Evolutionary conservation across 129 eudicot genomes (phyloP).

Genomic region (Chrysanthemum lavandulifolium): DNA sequence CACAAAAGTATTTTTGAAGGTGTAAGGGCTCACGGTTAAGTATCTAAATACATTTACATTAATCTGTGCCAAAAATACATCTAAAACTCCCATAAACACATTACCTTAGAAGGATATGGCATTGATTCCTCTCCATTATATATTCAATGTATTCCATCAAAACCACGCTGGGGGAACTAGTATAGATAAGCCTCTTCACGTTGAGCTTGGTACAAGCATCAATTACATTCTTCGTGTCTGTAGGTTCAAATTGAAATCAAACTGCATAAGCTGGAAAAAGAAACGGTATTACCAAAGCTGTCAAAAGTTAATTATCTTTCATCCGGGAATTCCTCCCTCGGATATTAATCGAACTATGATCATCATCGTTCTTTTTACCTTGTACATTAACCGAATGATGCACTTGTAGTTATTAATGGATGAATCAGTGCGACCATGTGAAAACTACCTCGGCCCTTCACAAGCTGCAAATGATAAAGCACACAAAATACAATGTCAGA

Average conservation of each 20-base stretch:
- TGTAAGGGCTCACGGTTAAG: background rate
- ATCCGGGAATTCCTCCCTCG: background rate
- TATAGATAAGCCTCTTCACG: conserved; percentile 78
- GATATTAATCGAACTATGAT: conserved; percentile 1
- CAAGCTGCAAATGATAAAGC: conserved; percentile 51
- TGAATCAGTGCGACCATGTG: conserved; percentile 97
- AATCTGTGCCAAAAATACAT: background rate
- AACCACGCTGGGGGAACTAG: conserved; percentile 95
- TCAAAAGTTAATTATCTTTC: background rate
- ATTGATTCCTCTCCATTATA: conserved; percentile 76
- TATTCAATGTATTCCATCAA: conserved; percentile 81
- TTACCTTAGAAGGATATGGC: conserved; percentile 84
- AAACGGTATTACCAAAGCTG: background rate
- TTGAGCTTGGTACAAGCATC: conserved; percentile 85
- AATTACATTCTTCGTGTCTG: conserved; percentile 81
- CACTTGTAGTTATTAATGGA: conserved; percentile 77
- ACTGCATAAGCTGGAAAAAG: conserved; percentile 18
- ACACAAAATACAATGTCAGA: background rate
- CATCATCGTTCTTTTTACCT: conserved; percentile 44
- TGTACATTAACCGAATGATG: conserved; percentile 80
- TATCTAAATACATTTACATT: background rate
- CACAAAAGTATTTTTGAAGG: too few species aligned
- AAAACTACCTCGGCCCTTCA: conserved; percentile 92
- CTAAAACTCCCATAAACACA: conserved; percentile 7
- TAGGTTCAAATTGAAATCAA: conserved; percentile 17